phyloP scores from a whole-genome alignment of 148 eudicot species.

The Euryodendron excelsum region DNA sequence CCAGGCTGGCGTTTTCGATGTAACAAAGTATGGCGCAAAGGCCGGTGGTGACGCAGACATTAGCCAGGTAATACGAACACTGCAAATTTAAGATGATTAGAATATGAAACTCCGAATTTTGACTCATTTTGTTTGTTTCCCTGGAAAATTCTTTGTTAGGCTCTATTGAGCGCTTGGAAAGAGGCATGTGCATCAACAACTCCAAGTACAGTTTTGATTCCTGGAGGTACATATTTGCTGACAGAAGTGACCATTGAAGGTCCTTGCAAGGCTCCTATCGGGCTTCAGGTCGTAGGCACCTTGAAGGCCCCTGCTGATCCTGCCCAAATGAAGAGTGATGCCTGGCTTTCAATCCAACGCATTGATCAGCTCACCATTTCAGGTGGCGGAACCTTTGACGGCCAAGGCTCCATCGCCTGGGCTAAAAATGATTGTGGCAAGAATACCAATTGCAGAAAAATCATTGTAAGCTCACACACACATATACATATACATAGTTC shows the following conservation, averaged over 20 bases:
- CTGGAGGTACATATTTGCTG: constrained; percentile 39
- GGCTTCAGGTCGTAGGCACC: constrained; percentile 45
- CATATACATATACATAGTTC: background rate
- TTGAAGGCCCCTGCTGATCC: constrained; percentile 46
- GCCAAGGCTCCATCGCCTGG: constrained; percentile 59
- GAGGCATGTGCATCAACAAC: constrained; percentile 44
- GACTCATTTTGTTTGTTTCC: too few relatives aligned
- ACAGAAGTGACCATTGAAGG: constrained; percentile 37
- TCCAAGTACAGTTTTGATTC: constrained; percentile 40
- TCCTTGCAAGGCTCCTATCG: constrained; percentile 50
- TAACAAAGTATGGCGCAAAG: constrained; percentile 3
- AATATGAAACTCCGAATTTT: background rate
- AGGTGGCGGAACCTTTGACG: constrained; percentile 48
- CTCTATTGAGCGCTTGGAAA: constrained; percentile 47
- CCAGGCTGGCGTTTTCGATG: background rate
- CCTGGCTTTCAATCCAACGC: constrained; percentile 37
- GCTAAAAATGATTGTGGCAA: constrained; percentile 26
- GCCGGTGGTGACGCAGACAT: background rate
- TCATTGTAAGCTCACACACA: constrained; percentile 36
- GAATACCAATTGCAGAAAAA: constrained; percentile 25
- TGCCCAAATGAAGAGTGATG: constrained; percentile 15
- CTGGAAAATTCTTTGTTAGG: constrained; percentile 21
- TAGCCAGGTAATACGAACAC: constrained; percentile 2
- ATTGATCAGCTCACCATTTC: background rate
- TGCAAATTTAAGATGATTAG: background rate